A percentile compares a stretch with the other conserved stretches of the same genome.
These are phyloP conservation scores for Cordyceps fumosorosea DNA, from an alignment of 2,329 filamentous ascomycete species.

Conservation along the genomic window DNA sequence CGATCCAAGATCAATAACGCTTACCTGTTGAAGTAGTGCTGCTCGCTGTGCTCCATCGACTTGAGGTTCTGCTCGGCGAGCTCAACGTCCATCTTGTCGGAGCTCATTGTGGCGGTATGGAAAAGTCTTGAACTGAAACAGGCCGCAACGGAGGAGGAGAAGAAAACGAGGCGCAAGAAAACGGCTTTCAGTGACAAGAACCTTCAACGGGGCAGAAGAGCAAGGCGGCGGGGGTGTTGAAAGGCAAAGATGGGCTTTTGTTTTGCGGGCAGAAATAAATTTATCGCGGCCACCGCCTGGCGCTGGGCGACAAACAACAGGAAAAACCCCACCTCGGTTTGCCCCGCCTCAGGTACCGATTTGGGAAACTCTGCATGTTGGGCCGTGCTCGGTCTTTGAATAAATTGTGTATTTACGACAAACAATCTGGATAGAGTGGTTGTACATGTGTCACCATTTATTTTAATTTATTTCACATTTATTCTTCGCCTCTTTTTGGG, in stretches of 20 bases:
- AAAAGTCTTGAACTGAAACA: not conserved
- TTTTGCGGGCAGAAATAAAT: slow-evolving; percentile 25
- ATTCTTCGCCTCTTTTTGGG: too few species aligned
- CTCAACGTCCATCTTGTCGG: slow-evolving; percentile 52
- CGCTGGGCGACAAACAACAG: not conserved
- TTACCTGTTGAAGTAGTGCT: slow-evolving; percentile 98
- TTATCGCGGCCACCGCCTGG: slow-evolving; percentile 23
- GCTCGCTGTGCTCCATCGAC: slow-evolving; percentile 84
- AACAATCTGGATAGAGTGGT: too few species aligned
- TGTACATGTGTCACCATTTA: too few species aligned
- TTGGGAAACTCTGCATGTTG: too few species aligned
- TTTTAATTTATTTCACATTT: not conserved
- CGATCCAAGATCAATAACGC: not conserved
- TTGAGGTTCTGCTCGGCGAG: slow-evolving; percentile 58
- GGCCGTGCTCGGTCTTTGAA: too few species aligned
- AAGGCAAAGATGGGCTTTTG: not conserved
- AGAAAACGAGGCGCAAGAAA: not conserved
- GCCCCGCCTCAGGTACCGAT: slow-evolving; percentile 10
- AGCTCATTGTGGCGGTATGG: slow-evolving; percentile 33
- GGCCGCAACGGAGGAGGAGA: not conserved
- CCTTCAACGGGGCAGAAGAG: not conserved
- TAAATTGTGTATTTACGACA: too few species aligned
- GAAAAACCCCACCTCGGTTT: slow-evolving; percentile 8
- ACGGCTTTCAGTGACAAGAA: not conserved
- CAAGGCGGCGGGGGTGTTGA: slow-evolving; percentile 6